A percentile compares a stretch with the other conserved stretches of the same genome.
Conservation (phyloP, 345 rosid species). For the Euphorbia peplus region DNA sequence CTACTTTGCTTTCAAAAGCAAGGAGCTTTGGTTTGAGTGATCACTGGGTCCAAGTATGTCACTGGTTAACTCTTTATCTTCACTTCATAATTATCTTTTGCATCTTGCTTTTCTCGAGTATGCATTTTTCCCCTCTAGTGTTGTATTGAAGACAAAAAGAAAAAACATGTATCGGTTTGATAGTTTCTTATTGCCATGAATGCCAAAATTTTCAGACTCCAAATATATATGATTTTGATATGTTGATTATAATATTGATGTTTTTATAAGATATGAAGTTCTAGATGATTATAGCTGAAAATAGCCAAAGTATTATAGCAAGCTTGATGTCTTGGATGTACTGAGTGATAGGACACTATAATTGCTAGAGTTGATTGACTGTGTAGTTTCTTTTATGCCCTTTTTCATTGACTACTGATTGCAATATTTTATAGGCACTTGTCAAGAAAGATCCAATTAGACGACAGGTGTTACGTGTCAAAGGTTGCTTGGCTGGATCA, state of each 20-base stretch:
- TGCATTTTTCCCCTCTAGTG: not conserved
- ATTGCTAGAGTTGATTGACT: not conserved
- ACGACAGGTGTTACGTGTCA: conserved; percentile 85
- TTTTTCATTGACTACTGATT: conserved; percentile 2
- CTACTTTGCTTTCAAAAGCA: conserved; percentile 89
- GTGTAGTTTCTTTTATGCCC: not conserved
- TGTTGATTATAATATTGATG: not conserved
- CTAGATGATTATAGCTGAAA: conserved; percentile 1
- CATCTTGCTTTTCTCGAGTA: not conserved
- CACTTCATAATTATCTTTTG: not conserved
- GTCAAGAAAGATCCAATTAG: conserved; percentile 89
- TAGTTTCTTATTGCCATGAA: not conserved
- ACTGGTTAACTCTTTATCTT: conserved; percentile 8
- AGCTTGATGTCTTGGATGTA: not conserved
- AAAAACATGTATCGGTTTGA: not conserved
- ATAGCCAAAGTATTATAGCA: not conserved
- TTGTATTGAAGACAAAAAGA: not conserved
- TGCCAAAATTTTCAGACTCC: not conserved
- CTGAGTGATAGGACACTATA: not conserved
- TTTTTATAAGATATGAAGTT: not conserved
- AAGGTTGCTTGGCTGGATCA: conserved; percentile 93
- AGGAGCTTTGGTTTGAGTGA: conserved; percentile 85
- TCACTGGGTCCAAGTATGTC: conserved; percentile 74
- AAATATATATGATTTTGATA: not conserved
- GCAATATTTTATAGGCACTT: conserved; percentile 51